Base-by-base conservation (phyloP, 805 yeast genomes). In the Kodamaea neixiangensis region DNA sequence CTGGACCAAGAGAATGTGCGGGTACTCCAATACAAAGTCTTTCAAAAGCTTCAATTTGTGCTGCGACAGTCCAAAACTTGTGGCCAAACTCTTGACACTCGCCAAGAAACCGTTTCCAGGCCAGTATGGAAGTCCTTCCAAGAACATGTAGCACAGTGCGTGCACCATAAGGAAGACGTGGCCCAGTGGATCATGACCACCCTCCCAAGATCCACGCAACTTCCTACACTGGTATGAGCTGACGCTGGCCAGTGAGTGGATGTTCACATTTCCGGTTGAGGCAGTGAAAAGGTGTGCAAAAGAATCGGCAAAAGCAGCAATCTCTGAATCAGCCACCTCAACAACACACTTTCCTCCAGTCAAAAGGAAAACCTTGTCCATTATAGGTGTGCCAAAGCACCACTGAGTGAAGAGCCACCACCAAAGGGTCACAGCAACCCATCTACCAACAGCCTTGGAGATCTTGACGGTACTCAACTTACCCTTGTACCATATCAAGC, bases 101-200 rank as follows among this genome's bases (percentile, higher is more conserved):
- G 54, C 47, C 20, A 49, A 44, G 7, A 56, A 31, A 14, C 39
- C 37, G 31, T 44, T 45, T 17, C 67, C 57, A n/a, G 37, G 55
- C 71, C 68, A 75, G 59, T 58, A 66, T 43, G 53, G 83, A 18
- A 75, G 52, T 6, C 81, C 63, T 63, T 92, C 97, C 50, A 82
- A 82, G 61, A 87, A 73, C 56, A 93, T 61, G 50, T 87, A 79
- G 49, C 86, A 63, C 25, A 86, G 79, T 7, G 89, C 76, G 52
- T 86, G 87, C 4, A 86, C 78, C 42, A 93, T 71, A 39, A 94
- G 65, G 59, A 92, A 94, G 1, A 89, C 86, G 64, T 94, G 99
- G 0, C 99, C 99, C 54, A 93, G 86, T 4, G 98, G 97, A 70
- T 94, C 99, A 63, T 90, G 97, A 0, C 99, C 99, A 0, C 97